Conservation (phyloP, 2,329 filamentous ascomycete genomes). For the Nemania sp. region DNA sequence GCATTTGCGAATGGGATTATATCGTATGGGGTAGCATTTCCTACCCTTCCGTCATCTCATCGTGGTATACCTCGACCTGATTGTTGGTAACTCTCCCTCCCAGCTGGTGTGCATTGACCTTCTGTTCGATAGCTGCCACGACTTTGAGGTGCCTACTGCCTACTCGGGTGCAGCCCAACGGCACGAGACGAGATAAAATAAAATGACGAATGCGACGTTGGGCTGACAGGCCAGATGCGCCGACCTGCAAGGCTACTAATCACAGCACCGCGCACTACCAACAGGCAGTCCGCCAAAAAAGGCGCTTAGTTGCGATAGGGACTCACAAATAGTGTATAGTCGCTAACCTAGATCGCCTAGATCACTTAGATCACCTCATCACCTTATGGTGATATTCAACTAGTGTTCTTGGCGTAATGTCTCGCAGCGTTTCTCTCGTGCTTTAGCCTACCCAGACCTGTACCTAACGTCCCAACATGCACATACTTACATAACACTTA, state of each 20-base stretch:
- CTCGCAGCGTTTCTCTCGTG: neutral
- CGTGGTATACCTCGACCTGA: conserved; percentile 21
- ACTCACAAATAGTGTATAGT: neutral
- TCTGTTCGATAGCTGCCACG: conserved; percentile 19
- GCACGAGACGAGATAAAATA: conserved; percentile 37
- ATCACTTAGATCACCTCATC: conserved; percentile 20
- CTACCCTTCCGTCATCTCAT: conserved; percentile 23
- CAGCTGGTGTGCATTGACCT: conserved; percentile 35
- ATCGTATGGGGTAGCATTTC: conserved; percentile 33
- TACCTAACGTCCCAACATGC: neutral
- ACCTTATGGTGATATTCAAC: conserved; percentile 11
- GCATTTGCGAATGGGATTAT: conserved; percentile 26
- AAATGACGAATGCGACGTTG: conserved; percentile 47
- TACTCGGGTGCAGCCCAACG: conserved; percentile 34
- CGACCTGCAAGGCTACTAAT: conserved; percentile 43
- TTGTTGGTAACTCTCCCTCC: conserved; percentile 7
- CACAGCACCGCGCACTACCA: neutral
- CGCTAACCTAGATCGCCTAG: too few relatives aligned
- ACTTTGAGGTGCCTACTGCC: conserved; percentile 10
- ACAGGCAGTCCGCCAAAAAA: conserved; percentile 11
- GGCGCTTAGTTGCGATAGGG: conserved; percentile 21
- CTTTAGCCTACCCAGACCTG: conserved; percentile 7
- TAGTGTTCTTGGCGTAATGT: conserved; percentile 21
- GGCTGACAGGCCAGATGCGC: conserved; percentile 29
- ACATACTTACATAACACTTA: conserved; percentile 1